Conservation (phyloP, 306 rosid genomes). For the Vachellia collinsii region DNA sequence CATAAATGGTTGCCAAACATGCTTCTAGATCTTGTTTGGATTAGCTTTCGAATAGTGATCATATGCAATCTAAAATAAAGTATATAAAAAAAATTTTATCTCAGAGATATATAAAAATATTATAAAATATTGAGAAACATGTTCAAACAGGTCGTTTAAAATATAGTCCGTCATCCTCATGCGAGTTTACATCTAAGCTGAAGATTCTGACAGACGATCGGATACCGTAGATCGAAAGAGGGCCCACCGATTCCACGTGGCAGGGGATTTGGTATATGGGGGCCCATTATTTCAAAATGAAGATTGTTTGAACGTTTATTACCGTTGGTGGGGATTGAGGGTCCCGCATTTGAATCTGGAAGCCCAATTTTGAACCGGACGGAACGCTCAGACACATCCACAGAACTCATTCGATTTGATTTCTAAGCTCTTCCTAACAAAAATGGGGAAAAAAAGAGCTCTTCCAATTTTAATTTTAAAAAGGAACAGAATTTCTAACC, state of each 20-base stretch:
- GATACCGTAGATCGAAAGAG: not conserved
- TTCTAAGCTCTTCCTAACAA: not conserved
- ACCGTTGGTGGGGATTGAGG: constrained; percentile 46
- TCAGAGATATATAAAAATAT: too few species aligned
- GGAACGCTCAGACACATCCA: constrained; percentile 19
- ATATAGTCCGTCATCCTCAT: too few species aligned
- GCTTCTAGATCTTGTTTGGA: too few species aligned
- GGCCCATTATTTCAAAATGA: constrained; percentile 44
- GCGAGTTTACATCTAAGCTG: too few species aligned
- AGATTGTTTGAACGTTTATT: constrained; percentile 21
- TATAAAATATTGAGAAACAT: too few species aligned
- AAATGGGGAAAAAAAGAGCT: too few species aligned
- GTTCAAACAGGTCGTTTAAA: too few species aligned
- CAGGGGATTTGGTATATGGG: constrained; percentile 17
- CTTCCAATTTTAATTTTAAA: not conserved
- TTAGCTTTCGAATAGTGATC: too few species aligned
- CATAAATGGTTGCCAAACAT: too few species aligned
- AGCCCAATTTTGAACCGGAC: constrained; percentile 38
- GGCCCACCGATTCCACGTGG: not conserved
- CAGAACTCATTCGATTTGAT: not conserved
- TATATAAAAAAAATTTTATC: too few species aligned
- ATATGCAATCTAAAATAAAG: too few species aligned
- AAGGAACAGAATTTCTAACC: not conserved
- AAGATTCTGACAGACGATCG: not conserved
- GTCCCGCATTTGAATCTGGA: constrained; percentile 44